Evolutionary conservation across 2,329 filamentous ascomycete species (phyloP).

Genomic region (Clathrospora elynae): DNA sequence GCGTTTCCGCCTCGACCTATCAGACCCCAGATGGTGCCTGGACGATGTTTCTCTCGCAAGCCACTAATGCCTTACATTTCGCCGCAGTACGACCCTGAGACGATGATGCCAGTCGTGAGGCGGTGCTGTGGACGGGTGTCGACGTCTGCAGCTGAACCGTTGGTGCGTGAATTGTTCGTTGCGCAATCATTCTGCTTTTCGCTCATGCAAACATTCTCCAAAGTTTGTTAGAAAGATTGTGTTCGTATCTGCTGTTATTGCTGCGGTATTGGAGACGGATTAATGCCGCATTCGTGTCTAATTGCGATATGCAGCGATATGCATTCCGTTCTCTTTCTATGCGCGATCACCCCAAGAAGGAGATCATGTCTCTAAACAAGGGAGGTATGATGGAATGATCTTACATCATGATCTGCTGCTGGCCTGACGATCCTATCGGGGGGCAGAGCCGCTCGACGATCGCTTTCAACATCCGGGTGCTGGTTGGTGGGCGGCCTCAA

Average conservation of each 20-base stretch:
- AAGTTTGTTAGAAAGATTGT: no score
- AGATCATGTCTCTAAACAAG: conserved; percentile 19
- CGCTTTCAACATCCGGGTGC: no score
- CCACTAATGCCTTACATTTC: conserved; percentile 35
- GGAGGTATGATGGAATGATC: conserved; percentile 34
- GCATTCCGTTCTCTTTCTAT: conserved; percentile 17
- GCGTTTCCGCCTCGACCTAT: conserved; percentile 26
- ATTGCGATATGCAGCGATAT: conserved; percentile 29
- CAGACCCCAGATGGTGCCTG: conserved; percentile 26
- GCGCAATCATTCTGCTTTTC: conserved; percentile 2
- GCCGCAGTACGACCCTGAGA: conserved; percentile 23
- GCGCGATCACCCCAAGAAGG: conserved; percentile 21
- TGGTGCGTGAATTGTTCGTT: conserved; percentile 1
- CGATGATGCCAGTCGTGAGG: conserved; percentile 24
- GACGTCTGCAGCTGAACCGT: conserved; percentile 9
- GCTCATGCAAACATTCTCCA: background rate
- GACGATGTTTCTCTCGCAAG: conserved; percentile 33
- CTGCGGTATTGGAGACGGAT: no score
- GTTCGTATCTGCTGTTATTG: no score
- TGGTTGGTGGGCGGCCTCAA: background rate
- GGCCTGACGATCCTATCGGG: conserved; percentile 28
- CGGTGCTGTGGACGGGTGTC: conserved; percentile 21
- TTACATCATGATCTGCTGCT: no score
- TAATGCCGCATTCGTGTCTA: conserved; percentile 12
- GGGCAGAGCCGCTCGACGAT: conserved; percentile 20